phyloP scores from a whole-genome alignment of 192 early-diverging fungal genomes.

The Gamsiella multidivaricata region DNA sequence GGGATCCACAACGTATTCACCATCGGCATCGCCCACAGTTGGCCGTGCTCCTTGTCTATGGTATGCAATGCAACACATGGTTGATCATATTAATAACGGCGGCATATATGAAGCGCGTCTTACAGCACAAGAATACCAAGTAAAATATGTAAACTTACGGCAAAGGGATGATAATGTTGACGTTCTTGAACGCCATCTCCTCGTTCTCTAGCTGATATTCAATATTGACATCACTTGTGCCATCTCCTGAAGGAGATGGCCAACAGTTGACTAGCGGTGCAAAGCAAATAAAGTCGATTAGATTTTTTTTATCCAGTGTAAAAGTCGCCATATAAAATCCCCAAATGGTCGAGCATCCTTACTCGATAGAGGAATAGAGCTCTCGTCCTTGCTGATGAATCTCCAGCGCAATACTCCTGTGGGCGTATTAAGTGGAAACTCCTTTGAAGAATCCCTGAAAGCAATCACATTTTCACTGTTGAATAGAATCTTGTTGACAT shows the following conservation, averaged over 20 bases:
- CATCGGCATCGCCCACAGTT: slow-evolving; percentile 84
- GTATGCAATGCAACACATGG: background rate
- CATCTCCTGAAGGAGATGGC: slow-evolving; percentile 91
- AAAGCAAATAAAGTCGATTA: slow-evolving; percentile 14
- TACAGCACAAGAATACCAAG: no score
- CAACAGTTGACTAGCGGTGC: slow-evolving; percentile 89
- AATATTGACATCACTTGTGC: slow-evolving; percentile 93
- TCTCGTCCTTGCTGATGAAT: slow-evolving; percentile 84
- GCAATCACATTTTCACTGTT: slow-evolving; percentile 75
- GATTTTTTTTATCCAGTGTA: no score
- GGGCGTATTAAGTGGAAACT: slow-evolving; percentile 88
- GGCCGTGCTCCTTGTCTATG: slow-evolving; percentile 73
- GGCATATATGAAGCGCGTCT: no score
- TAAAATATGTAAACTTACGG: slow-evolving; percentile 67
- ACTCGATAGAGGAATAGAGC: slow-evolving; percentile 84
- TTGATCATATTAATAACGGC: no score
- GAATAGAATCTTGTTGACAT: slow-evolving; percentile 94
- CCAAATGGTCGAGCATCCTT: slow-evolving; percentile 3
- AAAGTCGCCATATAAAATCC: no score
- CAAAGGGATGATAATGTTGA: slow-evolving; percentile 90
- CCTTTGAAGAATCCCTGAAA: slow-evolving; percentile 81
- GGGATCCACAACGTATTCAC: slow-evolving; percentile 82
- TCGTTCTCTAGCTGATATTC: slow-evolving; percentile 92
- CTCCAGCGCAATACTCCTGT: slow-evolving; percentile 93
- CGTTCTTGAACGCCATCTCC: slow-evolving; percentile 84